Conservation (phyloP, 1,284 basidiomycete genomes). For the Trichosporon sp. region DNA sequence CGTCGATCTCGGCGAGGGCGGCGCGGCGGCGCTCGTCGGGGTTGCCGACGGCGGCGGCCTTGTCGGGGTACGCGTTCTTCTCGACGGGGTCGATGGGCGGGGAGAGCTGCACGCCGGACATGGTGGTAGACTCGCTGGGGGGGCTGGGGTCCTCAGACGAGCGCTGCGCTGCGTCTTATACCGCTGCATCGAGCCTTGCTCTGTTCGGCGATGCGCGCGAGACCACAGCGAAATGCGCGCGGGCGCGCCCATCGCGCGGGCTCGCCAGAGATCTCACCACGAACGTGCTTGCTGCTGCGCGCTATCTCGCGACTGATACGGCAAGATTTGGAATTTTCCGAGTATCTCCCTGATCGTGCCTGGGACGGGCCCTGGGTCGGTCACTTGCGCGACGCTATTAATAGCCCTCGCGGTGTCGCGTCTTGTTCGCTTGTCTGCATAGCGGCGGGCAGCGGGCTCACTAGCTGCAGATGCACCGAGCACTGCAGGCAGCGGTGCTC, state of each 20-base stretch:
- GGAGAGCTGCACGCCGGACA: neutral
- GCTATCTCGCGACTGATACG: neutral
- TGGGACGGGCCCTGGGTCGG: neutral
- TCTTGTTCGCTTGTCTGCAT: neutral
- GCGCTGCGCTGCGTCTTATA: neutral
- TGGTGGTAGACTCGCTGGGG: neutral
- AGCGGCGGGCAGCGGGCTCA: neutral
- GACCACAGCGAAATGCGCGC: neutral
- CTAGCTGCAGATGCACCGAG: neutral
- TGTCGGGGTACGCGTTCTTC: slow-evolving; percentile 13
- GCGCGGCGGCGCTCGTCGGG: slow-evolving; percentile 57
- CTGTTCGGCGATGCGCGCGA: neutral
- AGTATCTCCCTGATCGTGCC: neutral
- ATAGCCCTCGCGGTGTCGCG: neutral
- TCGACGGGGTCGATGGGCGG: slow-evolving; percentile 2
- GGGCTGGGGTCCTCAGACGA: neutral
- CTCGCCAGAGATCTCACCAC: neutral
- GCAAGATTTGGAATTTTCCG: neutral
- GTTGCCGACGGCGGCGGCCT: slow-evolving; percentile 10
- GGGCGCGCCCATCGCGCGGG: neutral
- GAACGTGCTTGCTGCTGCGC: neutral
- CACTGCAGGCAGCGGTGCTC: neutral
- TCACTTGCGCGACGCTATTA: neutral
- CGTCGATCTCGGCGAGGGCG: slow-evolving; percentile 69
- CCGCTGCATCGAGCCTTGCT: neutral